Evolutionary conservation across 2,329 filamentous ascomycete species (phyloP).

Genomic region (Pseudogymnoascus sp.): DNA sequence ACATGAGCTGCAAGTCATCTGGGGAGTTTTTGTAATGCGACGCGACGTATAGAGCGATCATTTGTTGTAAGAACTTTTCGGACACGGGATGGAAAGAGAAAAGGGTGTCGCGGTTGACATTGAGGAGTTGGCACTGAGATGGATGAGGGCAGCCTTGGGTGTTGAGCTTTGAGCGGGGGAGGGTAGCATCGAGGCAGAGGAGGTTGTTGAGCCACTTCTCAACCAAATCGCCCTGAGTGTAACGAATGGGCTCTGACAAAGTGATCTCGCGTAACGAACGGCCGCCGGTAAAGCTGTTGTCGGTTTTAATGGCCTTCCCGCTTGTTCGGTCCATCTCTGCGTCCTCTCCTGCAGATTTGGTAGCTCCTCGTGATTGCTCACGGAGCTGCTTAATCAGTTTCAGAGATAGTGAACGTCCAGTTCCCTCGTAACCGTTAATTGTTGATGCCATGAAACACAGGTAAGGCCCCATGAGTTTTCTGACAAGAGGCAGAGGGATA

Average conservation of each 20-base stretch:
- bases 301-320: constrained; percentile 62
- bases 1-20: constrained; percentile 97
- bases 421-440: constrained; percentile 98
- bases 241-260: constrained; percentile 87
- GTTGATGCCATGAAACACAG: constrained; percentile 99
- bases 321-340: constrained; percentile 70
- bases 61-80: constrained; percentile 94
- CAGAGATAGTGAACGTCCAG: constrained; percentile 84
- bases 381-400: constrained; percentile 96
- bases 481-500: constrained; percentile 84
- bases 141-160: constrained; percentile 82
- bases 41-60: constrained; percentile 95
- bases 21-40: constrained; percentile 98
- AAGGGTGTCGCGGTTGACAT: constrained; percentile 92
- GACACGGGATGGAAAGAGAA: constrained; percentile 98
- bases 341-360: constrained; percentile 46
- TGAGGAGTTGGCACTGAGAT: constrained; percentile 80
- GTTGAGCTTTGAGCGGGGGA: constrained; percentile 67
- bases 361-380: constrained; percentile 71
- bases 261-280: constrained; percentile 87
- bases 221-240: constrained; percentile 80
- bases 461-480: constrained; percentile 93
- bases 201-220: constrained; percentile 96
- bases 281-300: constrained; percentile 52
- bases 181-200: constrained; percentile 85